These are phyloP conservation scores for Polygonum aviculare DNA, from an alignment of 148 eudicot species.

Conservation along the genomic window DNA sequence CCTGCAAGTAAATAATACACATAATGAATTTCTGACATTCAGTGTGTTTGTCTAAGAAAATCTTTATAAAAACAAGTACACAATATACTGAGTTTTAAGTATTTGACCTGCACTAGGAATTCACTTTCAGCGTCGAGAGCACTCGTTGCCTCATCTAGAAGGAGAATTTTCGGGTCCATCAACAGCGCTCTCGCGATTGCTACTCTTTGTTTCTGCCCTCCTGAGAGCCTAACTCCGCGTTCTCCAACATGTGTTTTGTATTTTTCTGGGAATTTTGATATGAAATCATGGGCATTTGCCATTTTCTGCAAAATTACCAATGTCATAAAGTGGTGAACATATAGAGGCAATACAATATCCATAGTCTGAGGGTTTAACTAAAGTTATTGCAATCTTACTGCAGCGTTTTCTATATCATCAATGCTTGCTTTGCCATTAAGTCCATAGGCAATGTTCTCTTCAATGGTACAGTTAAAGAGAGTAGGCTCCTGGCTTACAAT, in stretches of 20 bases:
- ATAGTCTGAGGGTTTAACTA: background rate
- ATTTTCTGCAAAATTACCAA: conserved; percentile 49
- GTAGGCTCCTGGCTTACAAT: conserved; percentile 95
- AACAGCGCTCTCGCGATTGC: conserved; percentile 87
- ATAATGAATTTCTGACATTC: background rate
- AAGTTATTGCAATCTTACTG: conserved; percentile 41
- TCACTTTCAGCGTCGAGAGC: conserved; percentile 95
- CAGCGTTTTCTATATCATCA: conserved; percentile 70
- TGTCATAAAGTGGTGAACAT: background rate
- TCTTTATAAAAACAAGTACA: no score
- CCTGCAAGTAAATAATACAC: conserved; percentile 28
- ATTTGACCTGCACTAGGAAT: conserved; percentile 71
- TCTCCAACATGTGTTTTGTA: conserved; percentile 84
- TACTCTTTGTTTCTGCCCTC: conserved; percentile 89
- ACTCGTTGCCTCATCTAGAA: conserved; percentile 89
- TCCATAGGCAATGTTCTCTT: conserved; percentile 89
- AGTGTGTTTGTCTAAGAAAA: background rate
- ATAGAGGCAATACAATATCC: background rate
- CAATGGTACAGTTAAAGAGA: conserved; percentile 88
- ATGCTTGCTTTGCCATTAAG: conserved; percentile 62
- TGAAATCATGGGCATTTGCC: conserved; percentile 95
- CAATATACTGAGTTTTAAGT: background rate
- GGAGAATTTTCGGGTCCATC: conserved; percentile 75
- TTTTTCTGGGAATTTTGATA: conserved; percentile 74
- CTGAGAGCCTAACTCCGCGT: conserved; percentile 85